A percentile compares a stretch with the other conserved stretches of the same genome.
phyloP scores from a whole-genome alignment of 1,284 basidiomycete species.

The Ganoderma meredithae region DNA sequence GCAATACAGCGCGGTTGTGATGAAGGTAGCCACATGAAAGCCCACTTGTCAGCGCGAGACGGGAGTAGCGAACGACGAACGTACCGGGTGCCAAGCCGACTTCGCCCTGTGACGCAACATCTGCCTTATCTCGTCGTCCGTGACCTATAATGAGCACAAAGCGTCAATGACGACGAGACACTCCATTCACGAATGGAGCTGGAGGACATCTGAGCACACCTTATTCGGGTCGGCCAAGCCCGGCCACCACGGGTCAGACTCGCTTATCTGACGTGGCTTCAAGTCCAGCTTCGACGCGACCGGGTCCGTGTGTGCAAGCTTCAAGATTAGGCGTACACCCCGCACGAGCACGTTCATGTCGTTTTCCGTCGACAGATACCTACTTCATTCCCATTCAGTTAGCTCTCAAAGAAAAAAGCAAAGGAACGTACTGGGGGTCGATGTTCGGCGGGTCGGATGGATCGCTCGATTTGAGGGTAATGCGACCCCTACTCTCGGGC shows the following conservation, averaged over 20 bases:
- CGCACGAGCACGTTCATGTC: slow-evolving; percentile 42
- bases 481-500: slow-evolving; percentile 43
- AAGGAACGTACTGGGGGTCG: slow-evolving; percentile 46
- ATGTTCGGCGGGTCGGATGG: slow-evolving; percentile 49
- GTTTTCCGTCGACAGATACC: slow-evolving; percentile 35
- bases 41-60: background rate
- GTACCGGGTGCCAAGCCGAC: background rate
- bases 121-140: background rate
- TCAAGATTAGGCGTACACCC: slow-evolving; percentile 37
- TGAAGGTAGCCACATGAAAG: background rate
- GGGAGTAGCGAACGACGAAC: background rate
- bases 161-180: background rate
- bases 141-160: background rate
- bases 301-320: slow-evolving; percentile 37
- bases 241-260: slow-evolving; percentile 36
- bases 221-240: slow-evolving; percentile 38
- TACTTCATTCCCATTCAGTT: slow-evolving; percentile 5
- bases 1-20: background rate
- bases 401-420: background rate
- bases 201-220: slow-evolving; percentile 15
- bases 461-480: slow-evolving; percentile 45
- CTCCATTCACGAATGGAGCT: background rate
- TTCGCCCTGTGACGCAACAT: background rate
- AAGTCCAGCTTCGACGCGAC: slow-evolving; percentile 41
- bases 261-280: slow-evolving; percentile 25